Percentiles rank a stretch among this genome's conserved stretches.
phyloP scores from a whole-genome alignment of 192 early-diverging fungal species.

The Ambispora gerdemannii region DNA sequence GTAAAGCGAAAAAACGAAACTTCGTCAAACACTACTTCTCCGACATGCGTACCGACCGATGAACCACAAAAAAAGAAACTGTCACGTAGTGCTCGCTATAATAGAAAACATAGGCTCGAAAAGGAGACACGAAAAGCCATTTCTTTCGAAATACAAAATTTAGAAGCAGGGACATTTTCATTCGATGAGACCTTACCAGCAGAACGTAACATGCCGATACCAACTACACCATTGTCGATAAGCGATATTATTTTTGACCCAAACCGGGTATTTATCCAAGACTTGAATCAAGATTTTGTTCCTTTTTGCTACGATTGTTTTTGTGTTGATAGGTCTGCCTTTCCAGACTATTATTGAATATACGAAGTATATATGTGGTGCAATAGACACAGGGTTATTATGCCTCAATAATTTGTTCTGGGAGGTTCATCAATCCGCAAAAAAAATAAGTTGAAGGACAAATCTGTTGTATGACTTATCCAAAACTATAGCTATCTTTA shows the following conservation, averaged over 20 bases:
- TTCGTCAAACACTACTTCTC: no score
- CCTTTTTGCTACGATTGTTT: not conserved
- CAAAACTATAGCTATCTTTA: not conserved
- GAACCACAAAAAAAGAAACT: not conserved
- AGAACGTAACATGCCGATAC: not conserved
- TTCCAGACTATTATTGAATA: not conserved
- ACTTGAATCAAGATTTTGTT: not conserved
- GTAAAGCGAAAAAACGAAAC: no score
- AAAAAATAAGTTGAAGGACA: not conserved
- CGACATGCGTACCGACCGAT: no score
- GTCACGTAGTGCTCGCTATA: conserved; percentile 2
- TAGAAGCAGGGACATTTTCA: no score
- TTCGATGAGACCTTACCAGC: no score
- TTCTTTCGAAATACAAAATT: no score
- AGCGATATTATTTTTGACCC: conserved; percentile 13
- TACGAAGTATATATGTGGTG: not conserved
- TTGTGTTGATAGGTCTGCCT: not conserved
- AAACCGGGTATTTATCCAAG: not conserved
- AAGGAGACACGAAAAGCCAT: no score
- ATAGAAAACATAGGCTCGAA: not conserved
- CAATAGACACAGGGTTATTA: not conserved
- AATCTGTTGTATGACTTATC: not conserved
- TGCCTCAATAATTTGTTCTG: not conserved
- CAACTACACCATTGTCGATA: not conserved
- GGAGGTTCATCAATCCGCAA: no score